A percentile compares a stretch with the other conserved stretches of the same genome.
Evolutionary conservation across 2,329 filamentous ascomycete species (phyloP).

Genomic region (Monilinia polystroma): DNA sequence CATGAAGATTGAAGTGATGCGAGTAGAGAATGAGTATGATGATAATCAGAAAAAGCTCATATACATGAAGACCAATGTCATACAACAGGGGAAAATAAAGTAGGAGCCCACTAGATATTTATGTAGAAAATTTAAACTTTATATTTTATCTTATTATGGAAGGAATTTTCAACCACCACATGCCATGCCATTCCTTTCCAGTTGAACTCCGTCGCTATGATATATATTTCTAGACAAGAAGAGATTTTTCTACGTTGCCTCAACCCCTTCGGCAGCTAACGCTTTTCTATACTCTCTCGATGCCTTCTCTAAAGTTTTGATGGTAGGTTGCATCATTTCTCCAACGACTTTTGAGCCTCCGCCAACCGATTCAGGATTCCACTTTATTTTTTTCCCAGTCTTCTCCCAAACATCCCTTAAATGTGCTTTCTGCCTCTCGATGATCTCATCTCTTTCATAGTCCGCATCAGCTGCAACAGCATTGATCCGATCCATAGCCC

Average conservation of each 20-base stretch:
- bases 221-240: slow-evolving; percentile 2
- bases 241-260: slow-evolving; percentile 28
- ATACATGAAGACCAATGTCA: neutral
- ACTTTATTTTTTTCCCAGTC: slow-evolving; percentile 71
- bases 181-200: slow-evolving; percentile 26
- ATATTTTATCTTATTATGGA: neutral
- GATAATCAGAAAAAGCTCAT: slow-evolving; percentile 16
- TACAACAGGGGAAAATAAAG: neutral
- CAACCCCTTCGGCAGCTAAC: slow-evolving; percentile 57
- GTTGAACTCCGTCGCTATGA: slow-evolving; percentile 38
- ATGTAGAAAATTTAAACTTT: slow-evolving; percentile 15
- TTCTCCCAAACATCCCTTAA: slow-evolving; percentile 68
- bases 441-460: slow-evolving; percentile 63
- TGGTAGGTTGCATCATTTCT: slow-evolving; percentile 72
- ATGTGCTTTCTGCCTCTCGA: slow-evolving; percentile 66
- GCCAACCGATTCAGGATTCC: slow-evolving; percentile 65
- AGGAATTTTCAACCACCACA: slow-evolving; percentile 9
- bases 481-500: slow-evolving; percentile 75
- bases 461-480: slow-evolving; percentile 81
- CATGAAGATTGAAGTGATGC: slow-evolving; percentile 15
- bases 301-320: slow-evolving; percentile 68
- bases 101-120: neutral
- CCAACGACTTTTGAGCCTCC: slow-evolving; percentile 76
- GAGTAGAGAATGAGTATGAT: slow-evolving; percentile 13
- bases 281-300: slow-evolving; percentile 69